Evolutionary conservation across 805 yeast species (phyloP), one percentile per base, ranked within the genome.

Genomic region (Monosporozyma servazzii): DNA sequence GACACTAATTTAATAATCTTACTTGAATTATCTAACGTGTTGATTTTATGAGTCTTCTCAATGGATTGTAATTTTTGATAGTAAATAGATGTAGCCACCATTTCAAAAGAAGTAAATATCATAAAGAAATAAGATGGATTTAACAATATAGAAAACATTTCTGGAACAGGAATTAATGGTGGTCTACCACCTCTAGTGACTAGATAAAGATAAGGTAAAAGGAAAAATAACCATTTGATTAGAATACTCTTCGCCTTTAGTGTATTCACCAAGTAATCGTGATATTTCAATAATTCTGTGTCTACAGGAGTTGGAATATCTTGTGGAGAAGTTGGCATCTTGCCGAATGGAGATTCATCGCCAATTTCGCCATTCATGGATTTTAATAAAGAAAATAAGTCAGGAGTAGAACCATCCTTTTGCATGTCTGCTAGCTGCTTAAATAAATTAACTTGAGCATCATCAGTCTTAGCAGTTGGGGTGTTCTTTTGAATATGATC

Each of bases 81-180:
- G 48, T 62, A 66, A 10, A 66, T 51, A 11, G 71, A 66, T 20
- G 65, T 59, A 10, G 68, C 64, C 11, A 65, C 61, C 23, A 68
- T 60, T 53, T 68, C 71, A 48, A 68, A 58, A 6, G 68, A 56
- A 5, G 68, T 58, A 53, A 68, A 66, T 5, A 68, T 55, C 55
- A 64, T 60, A 51, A 66, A 66, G 53, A 68, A 68, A 37, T 66
- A 64, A 15, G 65, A 57, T 44, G 65, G 63, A 40, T 61, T 56
- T 7, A 54, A 36, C 9, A 62, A 47, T 11, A 49, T 46, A 2
- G n/a, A n/a, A 8, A 52, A 30, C 25, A 31, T 40, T 20, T 27
- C 29, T 33, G 56, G 54, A 6, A 49, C 17, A 3, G 51, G 18
- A 17, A 40, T 4, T 8, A 48, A 18, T 49, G 53, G 45, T 9